phyloP scores from a whole-genome alignment of 306 rosid species.

The Pyrus pyrifolia region DNA sequence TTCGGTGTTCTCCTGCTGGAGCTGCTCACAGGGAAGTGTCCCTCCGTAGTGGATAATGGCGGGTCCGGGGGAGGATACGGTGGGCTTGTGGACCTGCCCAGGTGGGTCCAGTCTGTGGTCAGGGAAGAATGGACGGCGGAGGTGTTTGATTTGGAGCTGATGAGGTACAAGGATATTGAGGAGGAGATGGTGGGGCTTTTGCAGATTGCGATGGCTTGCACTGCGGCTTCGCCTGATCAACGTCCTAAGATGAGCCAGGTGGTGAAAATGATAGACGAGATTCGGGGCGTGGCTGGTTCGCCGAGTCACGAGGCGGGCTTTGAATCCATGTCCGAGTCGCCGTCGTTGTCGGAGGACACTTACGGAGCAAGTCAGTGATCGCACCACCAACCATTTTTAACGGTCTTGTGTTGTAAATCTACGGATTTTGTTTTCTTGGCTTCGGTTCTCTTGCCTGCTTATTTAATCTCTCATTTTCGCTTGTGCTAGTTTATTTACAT shows the following conservation, averaged over 20 bases:
- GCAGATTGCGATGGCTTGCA: constrained; percentile 61
- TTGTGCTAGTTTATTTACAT: not conserved
- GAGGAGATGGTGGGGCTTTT: constrained; percentile 89
- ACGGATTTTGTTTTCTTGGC: not conserved
- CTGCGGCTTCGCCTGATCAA: constrained; percentile 47
- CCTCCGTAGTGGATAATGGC: constrained; percentile 40
- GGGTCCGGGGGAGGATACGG: constrained; percentile 41
- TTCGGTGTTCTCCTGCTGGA: constrained; percentile 78
- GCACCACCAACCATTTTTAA: not conserved
- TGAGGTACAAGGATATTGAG: constrained; percentile 85
- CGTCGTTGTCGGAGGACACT: constrained; percentile 55
- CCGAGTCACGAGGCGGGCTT: constrained; percentile 36
- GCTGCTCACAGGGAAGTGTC: constrained; percentile 80
- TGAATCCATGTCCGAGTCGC: constrained; percentile 52
- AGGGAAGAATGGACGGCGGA: constrained; percentile 95
- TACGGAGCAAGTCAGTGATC: constrained; percentile 35
- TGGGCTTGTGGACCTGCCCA: constrained; percentile 50
- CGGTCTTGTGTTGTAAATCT: constrained; percentile 23
- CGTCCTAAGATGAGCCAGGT: constrained; percentile 84
- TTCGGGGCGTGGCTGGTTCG: constrained; percentile 50
- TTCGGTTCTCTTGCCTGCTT: not conserved
- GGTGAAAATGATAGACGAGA: constrained; percentile 70
- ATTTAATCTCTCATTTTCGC: not conserved
- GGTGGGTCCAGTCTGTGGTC: constrained; percentile 91
- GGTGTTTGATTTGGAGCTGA: constrained; percentile 84